Conservation (phyloP, 495 filamentous ascomycete genomes). For the Lasiosphaeriaceae sp. region DNA sequence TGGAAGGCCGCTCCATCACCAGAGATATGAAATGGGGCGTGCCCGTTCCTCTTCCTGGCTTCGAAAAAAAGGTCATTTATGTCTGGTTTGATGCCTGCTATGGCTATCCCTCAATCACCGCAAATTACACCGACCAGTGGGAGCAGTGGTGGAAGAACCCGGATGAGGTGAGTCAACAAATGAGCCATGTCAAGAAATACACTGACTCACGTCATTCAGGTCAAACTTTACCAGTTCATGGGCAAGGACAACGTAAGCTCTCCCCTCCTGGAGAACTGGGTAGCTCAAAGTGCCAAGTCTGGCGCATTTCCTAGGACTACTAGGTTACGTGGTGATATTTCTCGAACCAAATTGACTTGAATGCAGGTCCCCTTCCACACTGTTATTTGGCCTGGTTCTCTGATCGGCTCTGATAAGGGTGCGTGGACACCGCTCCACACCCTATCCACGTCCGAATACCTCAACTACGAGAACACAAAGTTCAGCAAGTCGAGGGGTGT, state of each 20-base stretch:
- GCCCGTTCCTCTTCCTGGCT: slow-evolving; percentile 61
- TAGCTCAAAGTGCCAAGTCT: no score
- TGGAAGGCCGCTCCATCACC: slow-evolving; percentile 82
- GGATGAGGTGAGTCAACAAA: slow-evolving; percentile 57
- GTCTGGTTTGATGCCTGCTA: slow-evolving; percentile 99
- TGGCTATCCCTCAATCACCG: slow-evolving; percentile 93
- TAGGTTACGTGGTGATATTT: background rate
- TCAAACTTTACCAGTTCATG: slow-evolving; percentile 88
- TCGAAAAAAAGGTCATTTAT: slow-evolving; percentile 84
- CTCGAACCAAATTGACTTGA: background rate
- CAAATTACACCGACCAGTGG: slow-evolving; percentile 88
- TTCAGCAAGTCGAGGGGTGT: slow-evolving; percentile 90
- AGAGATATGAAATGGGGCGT: slow-evolving; percentile 79
- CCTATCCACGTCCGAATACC: slow-evolving; percentile 87
- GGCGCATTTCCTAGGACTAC: no score
- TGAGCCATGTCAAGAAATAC: no score
- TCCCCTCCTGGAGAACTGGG: no score
- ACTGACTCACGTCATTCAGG: no score
- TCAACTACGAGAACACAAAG: slow-evolving; percentile 94
- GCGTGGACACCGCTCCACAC: slow-evolving; percentile 90
- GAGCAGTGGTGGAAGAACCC: slow-evolving; percentile 94
- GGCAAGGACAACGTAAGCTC: slow-evolving; percentile 85
- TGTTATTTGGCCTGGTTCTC: slow-evolving; percentile 85
- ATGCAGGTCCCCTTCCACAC: slow-evolving; percentile 72
- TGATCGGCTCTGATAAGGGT: slow-evolving; percentile 71